These are phyloP conservation scores for Colletotrichum costaricense DNA, from an alignment of 2,329 filamentous ascomycete species.

Conservation along the genomic window DNA sequence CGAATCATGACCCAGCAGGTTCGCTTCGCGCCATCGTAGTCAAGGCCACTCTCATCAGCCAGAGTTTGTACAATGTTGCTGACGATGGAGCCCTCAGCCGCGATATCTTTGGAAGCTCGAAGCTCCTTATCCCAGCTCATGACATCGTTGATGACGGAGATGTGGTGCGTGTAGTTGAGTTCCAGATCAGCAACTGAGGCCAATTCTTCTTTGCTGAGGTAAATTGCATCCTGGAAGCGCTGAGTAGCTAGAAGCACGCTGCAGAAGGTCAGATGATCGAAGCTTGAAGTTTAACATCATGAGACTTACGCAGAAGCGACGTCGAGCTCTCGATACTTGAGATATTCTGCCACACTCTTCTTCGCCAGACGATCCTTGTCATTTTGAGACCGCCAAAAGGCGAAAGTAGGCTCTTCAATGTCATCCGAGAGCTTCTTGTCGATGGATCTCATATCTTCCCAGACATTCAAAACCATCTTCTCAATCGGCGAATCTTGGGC, in stretches of 20 bases:
- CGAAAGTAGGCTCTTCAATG: constrained; percentile 7
- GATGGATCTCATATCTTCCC: neutral
- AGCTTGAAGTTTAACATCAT: neutral
- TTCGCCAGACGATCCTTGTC: constrained; percentile 7
- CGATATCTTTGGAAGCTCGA: neutral
- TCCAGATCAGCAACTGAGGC: constrained; percentile 7
- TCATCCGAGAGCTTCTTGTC: neutral
- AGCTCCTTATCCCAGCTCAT: constrained; percentile 10
- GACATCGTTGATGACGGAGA: constrained; percentile 14
- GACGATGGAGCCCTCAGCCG: neutral
- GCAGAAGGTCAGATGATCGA: neutral
- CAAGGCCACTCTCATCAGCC: neutral
- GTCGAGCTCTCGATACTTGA: constrained; percentile 9
- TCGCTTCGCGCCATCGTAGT: constrained; percentile 19
- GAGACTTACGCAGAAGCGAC: constrained; percentile 5
- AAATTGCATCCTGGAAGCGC: neutral
- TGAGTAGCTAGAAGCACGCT: neutral
- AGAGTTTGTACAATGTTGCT: constrained; percentile 8
- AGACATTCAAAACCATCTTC: neutral
- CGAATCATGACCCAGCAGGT: constrained; percentile 32
- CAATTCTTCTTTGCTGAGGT: neutral
- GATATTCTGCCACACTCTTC: constrained; percentile 1
- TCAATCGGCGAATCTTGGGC: neutral
- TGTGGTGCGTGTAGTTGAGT: constrained; percentile 11
- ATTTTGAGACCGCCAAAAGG: constrained; percentile 9